These are phyloP conservation scores for Aphanoascus verrucosus DNA, from an alignment of 2,329 filamentous ascomycete species.

Conservation along the genomic window DNA sequence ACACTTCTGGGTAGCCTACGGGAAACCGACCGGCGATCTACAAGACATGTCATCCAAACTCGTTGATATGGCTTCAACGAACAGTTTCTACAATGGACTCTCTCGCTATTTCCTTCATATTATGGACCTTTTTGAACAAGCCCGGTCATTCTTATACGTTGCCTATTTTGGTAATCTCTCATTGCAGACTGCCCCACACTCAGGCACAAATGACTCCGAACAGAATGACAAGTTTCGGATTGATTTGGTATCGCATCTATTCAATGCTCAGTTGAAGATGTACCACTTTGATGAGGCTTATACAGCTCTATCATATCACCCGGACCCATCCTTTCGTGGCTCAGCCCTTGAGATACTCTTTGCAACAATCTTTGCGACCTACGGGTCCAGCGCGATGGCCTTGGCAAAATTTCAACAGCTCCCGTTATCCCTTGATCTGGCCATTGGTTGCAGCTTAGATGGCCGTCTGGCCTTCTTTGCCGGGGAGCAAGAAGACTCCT, in stretches of 20 bases:
- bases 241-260: constrained; percentile 72
- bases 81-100: constrained; percentile 58
- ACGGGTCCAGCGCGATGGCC: constrained; percentile 30
- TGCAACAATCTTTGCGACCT: constrained; percentile 34
- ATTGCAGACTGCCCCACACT: constrained; percentile 51
- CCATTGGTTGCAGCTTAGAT: constrained; percentile 68
- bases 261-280: constrained; percentile 68
- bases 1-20: constrained; percentile 27
- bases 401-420: constrained; percentile 58
- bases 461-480: constrained; percentile 63
- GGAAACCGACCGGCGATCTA: constrained; percentile 36
- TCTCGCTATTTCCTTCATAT: constrained; percentile 82
- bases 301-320: constrained; percentile 62
- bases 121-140: constrained; percentile 66
- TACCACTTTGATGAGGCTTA: constrained; percentile 76
- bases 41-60: constrained; percentile 47
- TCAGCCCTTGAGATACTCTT: constrained; percentile 60
- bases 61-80: constrained; percentile 63
- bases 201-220: constrained; percentile 26
- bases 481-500: constrained; percentile 55
- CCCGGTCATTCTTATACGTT: constrained; percentile 66
- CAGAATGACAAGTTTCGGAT: constrained; percentile 39
- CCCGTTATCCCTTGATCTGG: constrained; percentile 54
- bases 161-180: constrained; percentile 72
- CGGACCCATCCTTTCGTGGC: constrained; percentile 59